phyloP scores from a whole-genome alignment of 2,329 filamentous ascomycete genomes.

The Fusarium kyushuense region DNA sequence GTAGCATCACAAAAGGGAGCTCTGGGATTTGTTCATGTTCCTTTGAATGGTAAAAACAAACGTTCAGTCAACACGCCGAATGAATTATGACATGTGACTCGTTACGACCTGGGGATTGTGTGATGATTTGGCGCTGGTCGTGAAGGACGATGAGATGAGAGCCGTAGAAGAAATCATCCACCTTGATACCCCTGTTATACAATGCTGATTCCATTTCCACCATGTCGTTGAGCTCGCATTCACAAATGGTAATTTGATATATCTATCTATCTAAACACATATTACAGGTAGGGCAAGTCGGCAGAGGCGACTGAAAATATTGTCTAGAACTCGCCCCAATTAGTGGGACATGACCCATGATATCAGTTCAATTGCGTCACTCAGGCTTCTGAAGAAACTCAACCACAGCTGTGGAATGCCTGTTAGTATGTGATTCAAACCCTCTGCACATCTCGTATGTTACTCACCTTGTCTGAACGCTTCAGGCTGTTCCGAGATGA shows the following conservation, averaged over 20 bases:
- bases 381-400: conserved; percentile 69
- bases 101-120: conserved; percentile 26
- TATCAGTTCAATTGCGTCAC: conserved; percentile 47
- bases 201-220: conserved; percentile 16
- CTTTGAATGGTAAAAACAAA: conserved; percentile 54
- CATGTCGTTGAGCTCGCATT: background rate
- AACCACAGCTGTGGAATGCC: conserved; percentile 64
- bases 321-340: conserved; percentile 15
- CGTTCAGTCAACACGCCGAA: conserved; percentile 47
- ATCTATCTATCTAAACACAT: conserved; percentile 9
- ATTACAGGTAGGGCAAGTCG: conserved; percentile 14
- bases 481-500: conserved; percentile 89
- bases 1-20: conserved; percentile 58
- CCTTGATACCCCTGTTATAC: background rate
- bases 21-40: conserved; percentile 57
- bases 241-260: conserved; percentile 2
- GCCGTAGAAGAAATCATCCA: conserved; percentile 31
- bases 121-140: conserved; percentile 32
- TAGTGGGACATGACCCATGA: conserved; percentile 21
- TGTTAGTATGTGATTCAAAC: conserved; percentile 1
- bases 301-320: conserved; percentile 10
- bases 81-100: conserved; percentile 38
- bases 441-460: background rate
- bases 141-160: conserved; percentile 28
- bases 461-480: conserved; percentile 77